These are phyloP conservation scores for Blastobotrys chiropterorum DNA, from an alignment of 805 yeast genomes.

Conservation along the genomic window DNA sequence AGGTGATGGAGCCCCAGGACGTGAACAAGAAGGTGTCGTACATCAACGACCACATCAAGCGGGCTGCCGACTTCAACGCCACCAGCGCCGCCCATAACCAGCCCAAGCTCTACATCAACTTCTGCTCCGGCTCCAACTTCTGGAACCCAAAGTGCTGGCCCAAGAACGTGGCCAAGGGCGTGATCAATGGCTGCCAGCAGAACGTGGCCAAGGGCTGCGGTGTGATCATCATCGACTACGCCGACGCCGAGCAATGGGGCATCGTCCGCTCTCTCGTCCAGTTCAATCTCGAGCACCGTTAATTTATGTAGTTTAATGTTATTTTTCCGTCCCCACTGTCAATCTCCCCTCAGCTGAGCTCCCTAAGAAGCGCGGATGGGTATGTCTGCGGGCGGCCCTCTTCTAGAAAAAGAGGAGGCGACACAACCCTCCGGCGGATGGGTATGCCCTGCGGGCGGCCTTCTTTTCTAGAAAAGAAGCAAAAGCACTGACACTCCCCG, in stretches of 20 bases:
- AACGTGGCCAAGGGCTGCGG: conserved; percentile 48
- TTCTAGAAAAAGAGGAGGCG: no score
- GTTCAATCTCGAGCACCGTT: background rate
- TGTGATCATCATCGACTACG: conserved; percentile 60
- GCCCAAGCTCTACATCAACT: conserved; percentile 60
- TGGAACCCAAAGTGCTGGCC: conserved; percentile 75
- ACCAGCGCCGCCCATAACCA: conserved; percentile 35
- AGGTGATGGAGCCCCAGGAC: conserved; percentile 46
- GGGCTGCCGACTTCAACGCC: conserved; percentile 45
- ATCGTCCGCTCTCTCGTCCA: conserved; percentile 28
- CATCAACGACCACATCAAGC: conserved; percentile 48
- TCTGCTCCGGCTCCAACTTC: conserved; percentile 68
- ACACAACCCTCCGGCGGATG: no score
- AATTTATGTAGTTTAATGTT: background rate
- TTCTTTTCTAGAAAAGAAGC: no score
- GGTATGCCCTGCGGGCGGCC: no score
- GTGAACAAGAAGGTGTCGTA: conserved; percentile 51
- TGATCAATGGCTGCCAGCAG: conserved; percentile 26
- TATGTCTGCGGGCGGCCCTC: no score
- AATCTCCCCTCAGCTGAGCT: background rate
- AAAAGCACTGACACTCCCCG: no score
- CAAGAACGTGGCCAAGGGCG: conserved; percentile 49
- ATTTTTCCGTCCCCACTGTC: background rate
- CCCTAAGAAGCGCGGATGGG: no score
- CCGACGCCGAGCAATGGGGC: conserved; percentile 57